These are phyloP conservation scores for Alternaria brassicicola DNA, from an alignment of 2,329 filamentous ascomycete species.

Conservation along the genomic window DNA sequence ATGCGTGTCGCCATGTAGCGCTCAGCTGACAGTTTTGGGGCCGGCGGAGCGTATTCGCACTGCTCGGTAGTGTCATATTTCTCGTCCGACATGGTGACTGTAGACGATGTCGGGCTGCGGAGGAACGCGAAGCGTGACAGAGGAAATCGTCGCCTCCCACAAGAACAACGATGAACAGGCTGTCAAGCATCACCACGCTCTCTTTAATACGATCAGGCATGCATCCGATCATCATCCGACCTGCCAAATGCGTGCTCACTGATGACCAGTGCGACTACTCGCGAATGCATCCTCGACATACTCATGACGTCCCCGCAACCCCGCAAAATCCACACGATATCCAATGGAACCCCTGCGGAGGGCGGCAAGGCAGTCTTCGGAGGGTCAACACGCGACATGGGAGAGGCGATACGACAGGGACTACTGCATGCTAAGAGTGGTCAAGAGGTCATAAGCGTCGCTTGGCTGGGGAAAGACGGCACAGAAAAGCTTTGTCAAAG, in stretches of 20 bases:
- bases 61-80: slow-evolving; percentile 23
- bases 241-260: neutral
- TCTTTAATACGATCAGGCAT: slow-evolving; percentile 4
- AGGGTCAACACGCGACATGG: slow-evolving; percentile 3
- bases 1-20: slow-evolving; percentile 61
- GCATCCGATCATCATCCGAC: neutral
- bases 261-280: slow-evolving; percentile 4
- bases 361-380: neutral
- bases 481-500: slow-evolving; percentile 26
- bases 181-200: neutral
- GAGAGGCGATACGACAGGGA: neutral
- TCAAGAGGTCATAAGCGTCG: slow-evolving; percentile 25
- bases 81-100: slow-evolving; percentile 27
- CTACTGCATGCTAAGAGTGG: slow-evolving; percentile 10
- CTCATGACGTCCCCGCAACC: slow-evolving; percentile 24
- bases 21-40: slow-evolving; percentile 37
- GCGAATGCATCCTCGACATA: slow-evolving; percentile 5
- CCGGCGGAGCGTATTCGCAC: slow-evolving; percentile 20
- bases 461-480: slow-evolving; percentile 14
- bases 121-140: neutral
- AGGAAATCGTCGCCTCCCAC: neutral
- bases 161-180: neutral
- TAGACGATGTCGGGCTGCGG: neutral
- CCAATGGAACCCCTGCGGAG: slow-evolving; percentile 8
- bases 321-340: neutral